Evolutionary conservation across 768 basidiomycete species (phyloP), one percentile per base, ranked within the genome.

Genomic region (Butyriboletus loyo): DNA sequence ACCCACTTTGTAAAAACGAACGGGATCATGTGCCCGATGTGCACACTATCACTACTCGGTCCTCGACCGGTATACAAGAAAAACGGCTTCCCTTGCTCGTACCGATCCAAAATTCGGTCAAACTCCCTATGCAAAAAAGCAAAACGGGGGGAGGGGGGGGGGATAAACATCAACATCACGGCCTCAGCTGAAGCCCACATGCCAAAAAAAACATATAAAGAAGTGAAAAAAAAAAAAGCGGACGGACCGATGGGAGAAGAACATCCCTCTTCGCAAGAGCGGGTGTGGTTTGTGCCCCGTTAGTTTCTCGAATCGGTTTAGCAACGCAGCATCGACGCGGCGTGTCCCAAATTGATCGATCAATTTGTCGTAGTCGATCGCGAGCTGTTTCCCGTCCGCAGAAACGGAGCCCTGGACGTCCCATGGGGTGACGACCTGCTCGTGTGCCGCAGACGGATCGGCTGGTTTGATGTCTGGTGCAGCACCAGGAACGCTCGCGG

Each of bases 31-130:
- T 99, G 97, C 17, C 97, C 97, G 45, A 98, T 75, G 75, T 99
- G 97, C 87, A 98, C 89, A 65, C 92, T 95, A 66, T 92, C 92
- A 64, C 92, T 96, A 58, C 90, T 92, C 19, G 97, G 97, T 11
- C 97, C 97, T 52, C 97, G 84, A 30, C 97, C 97, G 1, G 97
- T 99, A 72, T 99, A 99, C 57, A 99, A 74, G 77, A 90, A 99
- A 75, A 98, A 98, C 3, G 95, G 97, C 69, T 98, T 97, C 15
- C 91, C 87, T 65, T 96, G 88, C 71, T 98, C 96, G 70, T 90
- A 98, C 55, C 93, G 86, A 71, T 97, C 93, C 53, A 99, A 75
- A 49, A 99, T 97, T 61, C 83, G 83, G 72, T 94, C 87, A 61
- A 99, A 85, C 49, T 99, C 97, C 48, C 95, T 98, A 53, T 17